These are phyloP conservation scores for Alternaria brassicae DNA, from an alignment of 2,329 filamentous ascomycete species.

Conservation along the genomic window DNA sequence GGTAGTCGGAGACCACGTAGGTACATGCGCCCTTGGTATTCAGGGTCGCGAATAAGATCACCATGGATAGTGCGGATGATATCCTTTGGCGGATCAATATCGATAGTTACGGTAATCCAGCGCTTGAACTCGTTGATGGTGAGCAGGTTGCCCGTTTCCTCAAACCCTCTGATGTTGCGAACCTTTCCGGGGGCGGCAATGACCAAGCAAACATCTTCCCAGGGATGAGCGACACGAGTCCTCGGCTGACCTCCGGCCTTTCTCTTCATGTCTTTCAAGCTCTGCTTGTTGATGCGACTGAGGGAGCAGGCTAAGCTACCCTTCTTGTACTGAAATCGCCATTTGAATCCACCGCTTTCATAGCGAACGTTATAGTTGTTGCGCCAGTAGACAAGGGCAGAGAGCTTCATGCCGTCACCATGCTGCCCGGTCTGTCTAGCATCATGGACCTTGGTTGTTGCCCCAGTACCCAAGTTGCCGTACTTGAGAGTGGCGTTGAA, in stretches of 20 bases:
- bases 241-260: background rate
- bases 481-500: background rate
- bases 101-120: background rate
- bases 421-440: slow-evolving; percentile 24
- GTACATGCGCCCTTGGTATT: background rate
- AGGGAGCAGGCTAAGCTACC: slow-evolving; percentile 11
- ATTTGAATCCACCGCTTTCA: slow-evolving; percentile 15
- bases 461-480: background rate
- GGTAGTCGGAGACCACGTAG: background rate
- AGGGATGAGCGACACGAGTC: slow-evolving; percentile 2
- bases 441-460: background rate
- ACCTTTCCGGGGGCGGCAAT: slow-evolving; percentile 10
- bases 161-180: background rate
- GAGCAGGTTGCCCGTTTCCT: background rate
- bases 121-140: background rate
- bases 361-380: slow-evolving; percentile 19
- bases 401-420: slow-evolving; percentile 32
- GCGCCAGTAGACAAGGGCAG: slow-evolving; percentile 18
- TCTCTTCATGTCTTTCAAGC: background rate
- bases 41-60: background rate
- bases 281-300: slow-evolving; percentile 6
- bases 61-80: background rate
- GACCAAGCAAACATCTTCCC: slow-evolving; percentile 25
- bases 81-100: background rate
- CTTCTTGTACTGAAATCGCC: slow-evolving; percentile 11